These are phyloP conservation scores for Physaria fendleri DNA, from an alignment of 345 rosid species.

Conservation along the genomic window DNA sequence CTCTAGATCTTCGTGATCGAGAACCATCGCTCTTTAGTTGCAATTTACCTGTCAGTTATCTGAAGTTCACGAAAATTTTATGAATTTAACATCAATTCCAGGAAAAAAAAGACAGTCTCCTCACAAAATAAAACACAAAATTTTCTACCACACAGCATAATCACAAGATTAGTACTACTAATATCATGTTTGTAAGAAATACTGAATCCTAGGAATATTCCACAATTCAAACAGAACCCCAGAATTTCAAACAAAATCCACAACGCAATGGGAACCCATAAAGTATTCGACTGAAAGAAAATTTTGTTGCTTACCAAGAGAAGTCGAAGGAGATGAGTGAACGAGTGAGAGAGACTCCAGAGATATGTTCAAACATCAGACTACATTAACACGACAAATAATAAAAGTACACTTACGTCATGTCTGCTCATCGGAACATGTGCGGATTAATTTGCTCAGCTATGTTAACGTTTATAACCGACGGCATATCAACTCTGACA, in stretches of 20 bases:
- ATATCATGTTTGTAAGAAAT: too few species aligned
- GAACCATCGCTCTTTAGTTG: conserved; percentile 16
- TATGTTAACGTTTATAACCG: conserved; percentile 28
- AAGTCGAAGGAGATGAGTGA: too few species aligned
- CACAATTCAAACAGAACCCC: too few species aligned
- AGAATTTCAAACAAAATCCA: too few species aligned
- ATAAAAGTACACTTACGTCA: conserved; percentile 46
- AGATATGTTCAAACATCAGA: not conserved
- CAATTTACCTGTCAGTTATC: conserved; percentile 2
- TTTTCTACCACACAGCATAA: not conserved
- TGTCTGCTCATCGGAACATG: conserved; percentile 71
- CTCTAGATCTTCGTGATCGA: conserved; percentile 17
- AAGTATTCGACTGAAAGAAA: too few species aligned
- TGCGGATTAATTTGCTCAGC: conserved; percentile 52
- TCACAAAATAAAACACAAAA: too few species aligned
- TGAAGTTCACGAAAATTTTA: not conserved
- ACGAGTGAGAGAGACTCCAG: too few species aligned
- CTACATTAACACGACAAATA: not conserved
- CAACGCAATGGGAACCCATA: too few species aligned
- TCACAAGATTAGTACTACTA: not conserved
- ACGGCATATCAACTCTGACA: conserved; percentile 66
- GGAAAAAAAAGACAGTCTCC: too few species aligned
- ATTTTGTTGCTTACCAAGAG: too few species aligned
- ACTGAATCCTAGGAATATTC: too few species aligned
- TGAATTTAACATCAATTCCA: not conserved